Conservation (phyloP, 2,329 filamentous ascomycete genomes). For the Sclerotinia glacialis region DNA sequence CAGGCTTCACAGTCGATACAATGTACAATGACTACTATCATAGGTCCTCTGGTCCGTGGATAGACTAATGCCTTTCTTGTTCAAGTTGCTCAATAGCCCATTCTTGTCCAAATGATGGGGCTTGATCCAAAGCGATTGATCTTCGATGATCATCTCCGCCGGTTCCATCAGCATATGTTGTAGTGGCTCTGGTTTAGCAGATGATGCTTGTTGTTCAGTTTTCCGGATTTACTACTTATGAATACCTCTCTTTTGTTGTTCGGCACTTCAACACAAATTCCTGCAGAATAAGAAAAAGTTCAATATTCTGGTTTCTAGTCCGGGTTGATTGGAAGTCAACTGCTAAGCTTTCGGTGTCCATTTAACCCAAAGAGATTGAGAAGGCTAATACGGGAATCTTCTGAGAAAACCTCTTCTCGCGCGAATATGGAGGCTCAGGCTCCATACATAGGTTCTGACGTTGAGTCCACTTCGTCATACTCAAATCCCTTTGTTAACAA, state of each 20-base stretch:
- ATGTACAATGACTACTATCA: too few relatives aligned
- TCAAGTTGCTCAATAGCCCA: too few relatives aligned
- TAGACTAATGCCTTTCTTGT: too few relatives aligned
- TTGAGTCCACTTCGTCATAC: not conserved
- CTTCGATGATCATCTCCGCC: not conserved
- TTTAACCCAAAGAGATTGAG: not conserved
- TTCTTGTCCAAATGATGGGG: too few relatives aligned
- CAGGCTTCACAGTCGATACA: too few relatives aligned
- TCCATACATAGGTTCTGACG: rapidly evolving
- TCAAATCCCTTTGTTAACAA: not conserved
- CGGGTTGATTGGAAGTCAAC: not conserved
- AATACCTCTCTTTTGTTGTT: constrained; percentile 29
- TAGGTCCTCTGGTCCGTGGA: too few relatives aligned
- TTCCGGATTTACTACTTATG: constrained; percentile 30
- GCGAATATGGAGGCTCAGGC: not conserved
- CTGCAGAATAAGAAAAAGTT: too few relatives aligned
- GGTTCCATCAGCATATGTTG: not conserved
- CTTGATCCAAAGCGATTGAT: too few relatives aligned
- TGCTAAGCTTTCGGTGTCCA: not conserved
- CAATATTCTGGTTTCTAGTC: not conserved
- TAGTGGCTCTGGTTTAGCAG: constrained; percentile 32
- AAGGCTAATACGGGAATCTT: not conserved
- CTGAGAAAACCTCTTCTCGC: not conserved
- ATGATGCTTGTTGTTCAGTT: constrained; percentile 39
- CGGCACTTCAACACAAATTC: too few relatives aligned